Evolutionary conservation across 2,329 filamentous ascomycete species (phyloP).

Genomic region (Fusarium annulatum): DNA sequence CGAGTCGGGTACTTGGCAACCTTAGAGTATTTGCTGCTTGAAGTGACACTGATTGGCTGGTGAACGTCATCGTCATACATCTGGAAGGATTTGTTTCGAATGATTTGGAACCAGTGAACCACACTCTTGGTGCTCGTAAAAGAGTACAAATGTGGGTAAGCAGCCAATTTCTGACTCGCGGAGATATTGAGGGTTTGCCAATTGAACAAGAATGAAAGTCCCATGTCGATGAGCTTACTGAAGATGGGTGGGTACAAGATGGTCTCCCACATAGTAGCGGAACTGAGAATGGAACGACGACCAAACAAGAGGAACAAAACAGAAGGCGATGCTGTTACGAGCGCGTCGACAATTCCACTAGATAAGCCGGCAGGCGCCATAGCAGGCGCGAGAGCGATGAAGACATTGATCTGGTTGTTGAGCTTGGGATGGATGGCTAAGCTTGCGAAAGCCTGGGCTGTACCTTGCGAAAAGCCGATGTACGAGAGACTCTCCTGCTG

Average conservation of each 20-base stretch:
- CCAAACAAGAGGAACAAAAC: constrained; percentile 94
- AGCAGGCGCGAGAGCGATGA: constrained; percentile 93
- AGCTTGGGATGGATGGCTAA: constrained; percentile 91
- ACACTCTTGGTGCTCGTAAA: constrained; percentile 97
- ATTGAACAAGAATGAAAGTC: constrained; percentile 85
- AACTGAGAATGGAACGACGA: constrained; percentile 88
- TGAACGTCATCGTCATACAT: constrained; percentile 98
- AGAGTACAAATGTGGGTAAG: constrained; percentile 95
- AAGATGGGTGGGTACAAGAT: constrained; percentile 96
- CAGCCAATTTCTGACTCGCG: constrained; percentile 88
- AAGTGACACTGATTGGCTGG: constrained; percentile 76
- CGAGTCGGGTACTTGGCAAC: constrained; percentile 95
- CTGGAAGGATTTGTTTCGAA: constrained; percentile 94
- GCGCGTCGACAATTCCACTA: constrained; percentile 89
- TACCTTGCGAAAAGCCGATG: constrained; percentile 96
- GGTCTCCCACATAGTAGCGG: constrained; percentile 96
- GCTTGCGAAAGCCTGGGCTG: constrained; percentile 94
- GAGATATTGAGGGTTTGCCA: constrained; percentile 90
- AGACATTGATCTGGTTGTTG: constrained; percentile 94
- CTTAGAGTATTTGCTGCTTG: constrained; percentile 88
- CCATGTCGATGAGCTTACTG: constrained; percentile 84
- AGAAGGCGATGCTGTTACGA: constrained; percentile 93
- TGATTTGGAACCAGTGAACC: constrained; percentile 99
- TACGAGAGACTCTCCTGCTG: constrained; percentile 88
- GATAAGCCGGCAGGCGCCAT: constrained; percentile 95